Evolutionary conservation across 1,284 basidiomycete species (phyloP).

Genomic region (Mycena citricolor): DNA sequence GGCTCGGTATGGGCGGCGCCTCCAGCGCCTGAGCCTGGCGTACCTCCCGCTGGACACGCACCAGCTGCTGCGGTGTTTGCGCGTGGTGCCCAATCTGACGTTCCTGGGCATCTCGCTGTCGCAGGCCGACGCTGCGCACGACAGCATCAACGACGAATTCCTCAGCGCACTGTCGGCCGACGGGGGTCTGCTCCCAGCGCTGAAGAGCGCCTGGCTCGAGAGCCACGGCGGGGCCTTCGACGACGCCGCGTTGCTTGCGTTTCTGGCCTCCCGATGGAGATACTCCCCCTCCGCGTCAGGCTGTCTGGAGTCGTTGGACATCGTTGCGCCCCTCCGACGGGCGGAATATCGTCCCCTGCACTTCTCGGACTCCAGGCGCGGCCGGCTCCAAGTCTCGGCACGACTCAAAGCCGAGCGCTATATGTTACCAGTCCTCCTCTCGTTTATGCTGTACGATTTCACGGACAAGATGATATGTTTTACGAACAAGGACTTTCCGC

Average conservation of each 20-base stretch:
- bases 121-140: constrained; percentile 30
- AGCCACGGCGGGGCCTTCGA: constrained; percentile 33
- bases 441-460: constrained; percentile 13
- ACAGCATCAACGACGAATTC: constrained; percentile 36
- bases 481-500: constrained; percentile 15
- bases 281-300: constrained; percentile 11
- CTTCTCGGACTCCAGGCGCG: constrained; percentile 15
- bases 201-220: constrained; percentile 31
- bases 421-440: constrained; percentile 16
- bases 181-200: constrained; percentile 26
- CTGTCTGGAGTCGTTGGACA: constrained; percentile 11
- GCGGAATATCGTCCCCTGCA: constrained; percentile 12
- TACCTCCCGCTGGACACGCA: constrained; percentile 39
- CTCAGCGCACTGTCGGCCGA: constrained; percentile 25
- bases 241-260: constrained; percentile 25
- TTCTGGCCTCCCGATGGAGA: constrained; percentile 32
- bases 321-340: constrained; percentile 13
- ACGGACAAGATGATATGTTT: constrained; percentile 16
- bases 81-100: constrained; percentile 28
- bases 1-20: constrained; percentile 25
- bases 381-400: constrained; percentile 12
- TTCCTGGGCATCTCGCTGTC: constrained; percentile 36
- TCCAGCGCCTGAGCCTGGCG: constrained; percentile 32
- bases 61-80: constrained; percentile 33
- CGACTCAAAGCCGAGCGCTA: constrained; percentile 9